Base-by-base conservation (phyloP, 805 yeast species). In the Zygosaccharomyces pseudorouxii region DNA sequence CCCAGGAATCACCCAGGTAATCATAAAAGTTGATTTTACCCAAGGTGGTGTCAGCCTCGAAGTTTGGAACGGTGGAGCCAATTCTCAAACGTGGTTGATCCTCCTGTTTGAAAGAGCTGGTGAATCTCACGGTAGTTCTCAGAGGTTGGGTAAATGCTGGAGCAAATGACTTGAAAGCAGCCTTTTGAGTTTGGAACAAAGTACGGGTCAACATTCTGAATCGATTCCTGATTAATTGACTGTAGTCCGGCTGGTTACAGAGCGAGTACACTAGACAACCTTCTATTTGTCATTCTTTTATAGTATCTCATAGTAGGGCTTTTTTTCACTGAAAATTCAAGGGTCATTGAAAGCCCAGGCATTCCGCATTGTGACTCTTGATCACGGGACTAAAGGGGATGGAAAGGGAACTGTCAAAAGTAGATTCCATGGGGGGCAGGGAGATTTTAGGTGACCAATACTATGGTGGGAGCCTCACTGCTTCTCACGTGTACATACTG, bases 21-120 rank as follows among this genome's bases (percentile, higher is more conserved):
- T 90, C 83, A 73, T 89, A 95, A 81, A 89, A 89, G 57, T 86
- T 80, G 64, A 89, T 80, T 55, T 80, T 79, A 50, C 97, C 97
- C 55, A 75, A 76, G 51, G 96, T 86, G 49, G 96, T 81, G 55
- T 80, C 80, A 51, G 95, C 92, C 53, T 76, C 73, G 78, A 89
- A 89, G 70, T 90, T 84, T 66, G 97, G 97, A 50, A 95, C 97
- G 46, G 72, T 71, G 38, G 90, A 79, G 47, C 95, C 95, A 67
- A 85, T 84, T 75, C 96, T 58, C 56, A 83, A 71, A 69, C 80
- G 75, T 65, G 82, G 81, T 64, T 78, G 82, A 28, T 76, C 70
- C 50, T 75, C 78, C 51, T 75, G 77, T 53, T 71, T 76, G 59
- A 76, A 76, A n/a, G 77, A 68, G 67, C 74, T 72, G 53, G 68